Base-by-base conservation (phyloP, 768 basidiomycete species). In the Termitomyces sp. region DNA sequence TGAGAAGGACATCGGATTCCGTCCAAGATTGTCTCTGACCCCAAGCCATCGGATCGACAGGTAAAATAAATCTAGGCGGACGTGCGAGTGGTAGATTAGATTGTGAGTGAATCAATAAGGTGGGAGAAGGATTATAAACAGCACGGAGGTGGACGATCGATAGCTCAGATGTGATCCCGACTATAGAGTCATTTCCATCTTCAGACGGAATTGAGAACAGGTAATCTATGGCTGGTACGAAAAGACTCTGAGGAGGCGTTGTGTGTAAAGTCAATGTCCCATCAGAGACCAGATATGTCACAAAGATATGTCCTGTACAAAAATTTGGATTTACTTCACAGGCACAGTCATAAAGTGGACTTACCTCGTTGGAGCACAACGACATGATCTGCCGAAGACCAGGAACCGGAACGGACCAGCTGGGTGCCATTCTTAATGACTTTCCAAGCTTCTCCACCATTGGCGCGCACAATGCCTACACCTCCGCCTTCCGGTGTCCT, bases 41-140 rank as follows among this genome's bases (percentile, higher is more conserved):
- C 92, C 92, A 92, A 9, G 85, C 86, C 92, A 92, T 94, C 0
- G 92, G 92, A 68, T 94, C 92, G 7, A 94, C 90, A 15, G 89
- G 87, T 28, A 92, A 67, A 28, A 94, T 85, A 58, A 84, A 75
- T 52, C 75, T 73, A 9, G 79, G 78, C 5, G 77, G 73, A 50
- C 69, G 68, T 1, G 75, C 57, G 10, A 87, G 72, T 0, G 89
- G 87, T 3, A 92, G 75, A 36, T 67, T 69, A 29, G 76, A 76
- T 49, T 77, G 75, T 15, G 82, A 81, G 55, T 78, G 66, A 9
- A 90, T 62, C 18, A 67, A 64, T 9, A 89, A 69, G 5, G 72
- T 67, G 5, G 77, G 61, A 22, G 55, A 60, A 6, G 66, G 73
- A 37, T 65, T 26, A 65, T 75, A 57, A 48, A 70, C 65, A 26